phyloP scores from a whole-genome alignment of 139 green algal species.

The Chlorella sp. region DNA sequence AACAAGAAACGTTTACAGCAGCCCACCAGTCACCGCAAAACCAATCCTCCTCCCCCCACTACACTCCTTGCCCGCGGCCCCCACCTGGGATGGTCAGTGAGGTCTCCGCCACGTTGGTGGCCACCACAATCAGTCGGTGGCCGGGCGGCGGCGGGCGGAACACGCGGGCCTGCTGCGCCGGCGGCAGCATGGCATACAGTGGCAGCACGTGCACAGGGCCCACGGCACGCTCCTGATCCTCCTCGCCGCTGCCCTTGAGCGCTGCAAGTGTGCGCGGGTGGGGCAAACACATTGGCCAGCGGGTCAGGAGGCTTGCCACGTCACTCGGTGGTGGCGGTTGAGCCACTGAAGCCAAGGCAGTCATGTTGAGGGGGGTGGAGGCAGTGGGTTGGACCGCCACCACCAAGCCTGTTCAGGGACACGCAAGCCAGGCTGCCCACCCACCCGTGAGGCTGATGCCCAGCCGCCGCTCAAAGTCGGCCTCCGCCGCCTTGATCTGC shows the following conservation, averaged over 20 bases:
- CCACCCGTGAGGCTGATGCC: conserved; percentile 30
- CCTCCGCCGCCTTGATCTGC: conserved; percentile 78
- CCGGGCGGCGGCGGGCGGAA: conserved; percentile 82
- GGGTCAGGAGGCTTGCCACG: no score
- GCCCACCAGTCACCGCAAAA: no score
- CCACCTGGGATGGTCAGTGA: conserved; percentile 96
- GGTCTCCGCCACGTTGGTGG: conserved; percentile 99
- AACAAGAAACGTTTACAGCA: no score
- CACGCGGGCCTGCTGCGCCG: conserved; percentile 72
- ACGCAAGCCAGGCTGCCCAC: no score
- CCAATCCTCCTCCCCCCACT: no score
- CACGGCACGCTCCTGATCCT: background rate
- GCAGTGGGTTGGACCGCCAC: no score
- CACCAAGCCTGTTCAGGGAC: no score
- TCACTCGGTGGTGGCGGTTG: no score
- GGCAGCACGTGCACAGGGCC: conserved; percentile 88
- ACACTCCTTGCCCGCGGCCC: background rate
- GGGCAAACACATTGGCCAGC: no score
- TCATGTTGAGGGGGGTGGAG: no score
- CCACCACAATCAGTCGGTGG: conserved; percentile 90
- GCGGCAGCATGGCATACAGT: conserved; percentile 95
- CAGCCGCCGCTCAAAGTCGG: conserved; percentile 55
- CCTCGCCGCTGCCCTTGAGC: conserved; percentile 15
- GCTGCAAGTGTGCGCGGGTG: no score
- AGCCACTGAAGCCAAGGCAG: no score